phyloP scores from a whole-genome alignment of 345 rosid genomes.

The Ailanthus altissimus region DNA sequence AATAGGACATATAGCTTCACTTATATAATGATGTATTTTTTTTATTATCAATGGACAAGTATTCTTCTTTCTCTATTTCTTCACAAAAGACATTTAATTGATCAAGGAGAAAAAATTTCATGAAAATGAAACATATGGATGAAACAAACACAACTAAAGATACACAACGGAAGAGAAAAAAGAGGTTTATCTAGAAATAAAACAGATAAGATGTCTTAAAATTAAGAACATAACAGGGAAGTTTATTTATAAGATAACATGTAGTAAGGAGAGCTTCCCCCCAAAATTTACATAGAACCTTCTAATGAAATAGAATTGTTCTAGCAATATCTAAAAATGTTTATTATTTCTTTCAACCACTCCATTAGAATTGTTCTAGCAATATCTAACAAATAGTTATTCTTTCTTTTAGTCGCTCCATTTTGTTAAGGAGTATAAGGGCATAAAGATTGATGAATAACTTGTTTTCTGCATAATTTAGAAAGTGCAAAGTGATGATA shows the following conservation, averaged over 20 bases:
- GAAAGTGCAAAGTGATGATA: not conserved
- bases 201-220: not conserved
- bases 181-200: not conserved
- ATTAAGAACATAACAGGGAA: not conserved
- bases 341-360: too few species aligned
- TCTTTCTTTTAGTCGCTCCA: not conserved
- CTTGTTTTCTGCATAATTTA: not conserved
- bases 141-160: not conserved
- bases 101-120: not conserved
- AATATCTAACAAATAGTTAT: too few species aligned
- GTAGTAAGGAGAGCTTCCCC: not conserved
- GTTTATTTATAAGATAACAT: not conserved
- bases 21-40: too few species aligned
- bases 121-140: not conserved
- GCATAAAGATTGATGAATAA: not conserved
- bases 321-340: not conserved
- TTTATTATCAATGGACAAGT: too few species aligned
- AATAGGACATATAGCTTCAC: too few species aligned
- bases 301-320: not conserved
- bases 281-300: not conserved
- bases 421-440: not conserved
- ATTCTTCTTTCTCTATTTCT: too few species aligned
- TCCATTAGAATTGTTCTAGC: too few species aligned
- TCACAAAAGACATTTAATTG: too few species aligned
- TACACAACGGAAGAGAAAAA: not conserved